Evolutionary conservation across 805 yeast species (phyloP).

Genomic region (Priceomyces carsonii): DNA sequence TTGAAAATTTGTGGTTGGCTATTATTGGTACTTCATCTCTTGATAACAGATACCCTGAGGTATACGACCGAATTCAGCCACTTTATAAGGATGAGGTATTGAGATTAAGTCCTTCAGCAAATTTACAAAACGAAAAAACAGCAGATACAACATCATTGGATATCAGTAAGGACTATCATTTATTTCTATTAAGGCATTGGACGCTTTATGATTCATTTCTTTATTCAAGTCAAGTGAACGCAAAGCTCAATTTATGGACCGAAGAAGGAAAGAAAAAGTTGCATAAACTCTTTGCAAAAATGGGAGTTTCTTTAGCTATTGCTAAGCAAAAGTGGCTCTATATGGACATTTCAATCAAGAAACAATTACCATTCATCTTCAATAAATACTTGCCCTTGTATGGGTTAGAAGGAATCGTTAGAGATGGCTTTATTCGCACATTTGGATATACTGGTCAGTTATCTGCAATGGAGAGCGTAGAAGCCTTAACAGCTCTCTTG

Average conservation of each 20-base stretch:
- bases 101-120: conserved; percentile 53
- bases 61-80: conserved; percentile 72
- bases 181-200: conserved; percentile 90
- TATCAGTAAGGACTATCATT: conserved; percentile 80
- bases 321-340: conserved; percentile 93
- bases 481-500: conserved; percentile 78
- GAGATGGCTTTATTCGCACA: conserved; percentile 84
- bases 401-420: conserved; percentile 78
- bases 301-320: conserved; percentile 90
- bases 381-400: conserved; percentile 68
- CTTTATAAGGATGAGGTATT: conserved; percentile 79
- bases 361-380: conserved; percentile 68
- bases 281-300: conserved; percentile 90
- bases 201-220: conserved; percentile 86
- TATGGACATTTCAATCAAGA: conserved; percentile 78
- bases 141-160: conserved; percentile 50
- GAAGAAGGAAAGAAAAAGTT: conserved; percentile 86
- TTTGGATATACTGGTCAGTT: conserved; percentile 87
- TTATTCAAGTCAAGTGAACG: conserved; percentile 88
- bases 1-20: conserved; percentile 77
- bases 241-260: conserved; percentile 85
- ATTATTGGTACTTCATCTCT: conserved; percentile 86
- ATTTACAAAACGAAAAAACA: conserved; percentile 25
- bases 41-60: conserved; percentile 69
- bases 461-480: conserved; percentile 92